Evolutionary conservation across 1,284 basidiomycete species (phyloP), one percentile per base, ranked within the genome.

Genomic region (Boletellus dicymbophilus): DNA sequence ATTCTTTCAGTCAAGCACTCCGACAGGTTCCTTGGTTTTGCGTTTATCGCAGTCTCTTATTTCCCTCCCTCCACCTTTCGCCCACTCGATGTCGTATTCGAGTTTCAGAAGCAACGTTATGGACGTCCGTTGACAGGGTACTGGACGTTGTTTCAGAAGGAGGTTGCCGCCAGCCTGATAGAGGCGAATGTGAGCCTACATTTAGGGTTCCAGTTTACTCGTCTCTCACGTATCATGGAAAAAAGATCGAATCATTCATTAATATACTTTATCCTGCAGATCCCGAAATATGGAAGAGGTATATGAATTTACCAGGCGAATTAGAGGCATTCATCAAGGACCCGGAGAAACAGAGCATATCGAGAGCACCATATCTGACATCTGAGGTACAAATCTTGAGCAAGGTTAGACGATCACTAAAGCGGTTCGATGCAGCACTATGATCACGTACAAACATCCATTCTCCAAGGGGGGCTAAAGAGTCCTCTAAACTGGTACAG

Each of bases 71-170:
- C 46, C 9, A 51, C 51, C 3, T 57, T 60, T 10, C 60, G 65
- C 10, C 64, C 71, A 16, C 52, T 69, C 38, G 59, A 69, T 7
- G 15, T 52, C 6, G 34, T 60, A 9, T 49, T 70, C 30, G 59
- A 62, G 23, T 40, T 44, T 25, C 54, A 63, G 28, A 64, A 44
- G 34, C 64, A 56, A 38, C 33, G 8, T 18, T 67, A 33, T 68
- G 75, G 38, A 56, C 67, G 55, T 56, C 74, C 43, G 2, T 58
- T 48, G 58, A 52, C 54, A 39, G 77, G 74, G 12, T 79, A 79
- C 53, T 74, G 71, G 75, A 58, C 56, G 37, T 73, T 72, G 48
- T 60, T 75, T 41, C 46, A 48, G 16, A 48, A 52, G 36, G 62
- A 65, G 3, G 64, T 60, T 7, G 66, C 68, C 1, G 63, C 60